Conservation (phyloP, 2,329 filamentous ascomycete genomes). For the Nothophaeocryptopus gaeumannii region DNA sequence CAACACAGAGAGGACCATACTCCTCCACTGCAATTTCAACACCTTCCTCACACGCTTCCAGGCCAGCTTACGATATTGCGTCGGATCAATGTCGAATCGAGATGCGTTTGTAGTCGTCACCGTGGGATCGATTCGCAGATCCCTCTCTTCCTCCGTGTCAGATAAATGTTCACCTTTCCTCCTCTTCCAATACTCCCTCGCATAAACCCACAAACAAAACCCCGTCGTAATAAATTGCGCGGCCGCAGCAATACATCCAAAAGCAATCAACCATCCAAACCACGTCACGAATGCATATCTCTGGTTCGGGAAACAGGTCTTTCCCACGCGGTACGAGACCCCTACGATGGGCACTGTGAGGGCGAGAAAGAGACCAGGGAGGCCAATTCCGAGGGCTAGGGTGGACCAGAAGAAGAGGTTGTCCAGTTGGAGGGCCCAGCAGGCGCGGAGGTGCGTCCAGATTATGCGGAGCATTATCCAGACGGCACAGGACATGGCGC, state of each 20-base stretch:
- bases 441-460: constrained; percentile 40
- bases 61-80: constrained; percentile 23
- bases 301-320: constrained; percentile 81
- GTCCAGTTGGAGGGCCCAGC: constrained; percentile 37
- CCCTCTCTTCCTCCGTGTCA: background rate
- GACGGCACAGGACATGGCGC: constrained; percentile 77
- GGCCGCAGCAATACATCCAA: constrained; percentile 33
- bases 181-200: constrained; percentile 19
- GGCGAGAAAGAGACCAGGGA: constrained; percentile 34
- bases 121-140: too few species aligned
- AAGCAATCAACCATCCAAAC: constrained; percentile 38
- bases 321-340: constrained; percentile 61
- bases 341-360: constrained; percentile 45
- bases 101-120: too few species aligned
- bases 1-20: constrained; percentile 73
- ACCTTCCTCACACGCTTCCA: constrained; percentile 72
- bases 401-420: constrained; percentile 33
- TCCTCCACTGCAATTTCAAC: constrained; percentile 77
- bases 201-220: constrained; percentile 38
- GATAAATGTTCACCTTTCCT: background rate
- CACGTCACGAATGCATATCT: constrained; percentile 39
- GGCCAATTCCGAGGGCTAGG: constrained; percentile 31
- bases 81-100: too few species aligned
- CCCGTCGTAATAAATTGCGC: constrained; percentile 35
- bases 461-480: constrained; percentile 66